phyloP scores from a whole-genome alignment of 1,139 yeast species.

The Nakaseomyces glabratus region DNA sequence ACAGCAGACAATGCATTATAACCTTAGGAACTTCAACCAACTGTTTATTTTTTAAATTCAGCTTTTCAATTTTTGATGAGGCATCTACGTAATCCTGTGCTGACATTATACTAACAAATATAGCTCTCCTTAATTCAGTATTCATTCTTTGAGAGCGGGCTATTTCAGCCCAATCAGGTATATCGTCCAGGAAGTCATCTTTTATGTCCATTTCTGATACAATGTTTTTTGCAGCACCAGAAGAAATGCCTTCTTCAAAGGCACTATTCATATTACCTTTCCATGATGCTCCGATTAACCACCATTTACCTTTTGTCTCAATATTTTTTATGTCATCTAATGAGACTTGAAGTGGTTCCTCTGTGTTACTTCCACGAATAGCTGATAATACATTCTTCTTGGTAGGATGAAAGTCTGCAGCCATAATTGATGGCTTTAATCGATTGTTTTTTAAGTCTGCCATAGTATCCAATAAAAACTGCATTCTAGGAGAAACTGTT shows the following conservation, averaged over 20 bases:
- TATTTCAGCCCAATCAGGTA: conserved; percentile 82
- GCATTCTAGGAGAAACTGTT: conserved; percentile 54
- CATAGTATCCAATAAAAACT: conserved; percentile 76
- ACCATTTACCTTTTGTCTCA: conserved; percentile 88
- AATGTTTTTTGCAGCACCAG: conserved; percentile 26
- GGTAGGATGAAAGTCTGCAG: conserved; percentile 35
- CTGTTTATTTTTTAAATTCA: conserved; percentile 72
- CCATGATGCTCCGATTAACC: conserved; percentile 99
- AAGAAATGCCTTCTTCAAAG: conserved; percentile 25
- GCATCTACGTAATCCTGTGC: conserved; percentile 91
- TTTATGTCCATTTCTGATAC: conserved; percentile 21
- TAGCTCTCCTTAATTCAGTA: conserved; percentile 88
- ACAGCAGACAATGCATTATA: conserved; percentile 72
- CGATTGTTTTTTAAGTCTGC: conserved; percentile 81
- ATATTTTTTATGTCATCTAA: conserved; percentile 72
- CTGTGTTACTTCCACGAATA: conserved; percentile 36
- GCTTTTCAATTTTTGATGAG: conserved; percentile 66
- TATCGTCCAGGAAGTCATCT: conserved; percentile 49
- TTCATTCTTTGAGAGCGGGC: conserved; percentile 89
- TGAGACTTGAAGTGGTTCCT: conserved; percentile 78
- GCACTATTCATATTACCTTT: conserved; percentile 43
- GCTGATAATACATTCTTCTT: conserved; percentile 52
- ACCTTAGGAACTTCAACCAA: conserved; percentile 83
- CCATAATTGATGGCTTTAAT: conserved; percentile 37
- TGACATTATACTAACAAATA: conserved; percentile 89